Evolutionary conservation across 2,329 filamentous ascomycete species (phyloP).

Genomic region (Myriosclerotinia curreyana): DNA sequence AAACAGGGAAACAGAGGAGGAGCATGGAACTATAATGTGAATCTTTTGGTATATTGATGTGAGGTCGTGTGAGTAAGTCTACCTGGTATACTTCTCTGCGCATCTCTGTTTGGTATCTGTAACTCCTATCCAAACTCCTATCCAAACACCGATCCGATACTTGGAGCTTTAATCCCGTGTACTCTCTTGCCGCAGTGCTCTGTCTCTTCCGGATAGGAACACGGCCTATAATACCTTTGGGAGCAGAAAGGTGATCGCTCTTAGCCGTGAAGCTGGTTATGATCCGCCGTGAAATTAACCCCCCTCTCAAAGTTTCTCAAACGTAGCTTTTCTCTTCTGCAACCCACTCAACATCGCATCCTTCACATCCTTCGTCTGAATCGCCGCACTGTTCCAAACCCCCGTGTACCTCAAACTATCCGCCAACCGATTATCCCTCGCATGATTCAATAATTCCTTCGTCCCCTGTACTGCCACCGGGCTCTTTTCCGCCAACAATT

Average conservation of each 20-base stretch:
- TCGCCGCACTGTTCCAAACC: slow-evolving; percentile 80
- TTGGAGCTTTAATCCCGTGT: neutral
- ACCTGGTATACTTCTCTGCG: neutral
- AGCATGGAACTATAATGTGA: neutral
- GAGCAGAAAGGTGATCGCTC: neutral
- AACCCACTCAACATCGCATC: slow-evolving; percentile 72
- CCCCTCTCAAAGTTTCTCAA: slow-evolving; percentile 54
- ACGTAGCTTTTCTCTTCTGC: slow-evolving; percentile 74
- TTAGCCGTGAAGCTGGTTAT: neutral
- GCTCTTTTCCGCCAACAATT: slow-evolving; percentile 71
- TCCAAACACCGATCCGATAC: no score
- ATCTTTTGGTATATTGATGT: neutral
- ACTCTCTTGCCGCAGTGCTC: neutral
- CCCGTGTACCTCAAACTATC: slow-evolving; percentile 81
- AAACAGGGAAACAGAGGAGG: no score
- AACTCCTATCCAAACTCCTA: neutral
- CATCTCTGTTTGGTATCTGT: neutral
- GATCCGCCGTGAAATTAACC: slow-evolving; percentile 16
- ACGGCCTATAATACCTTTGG: no score
- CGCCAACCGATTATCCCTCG: slow-evolving; percentile 70
- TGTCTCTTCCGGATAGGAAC: neutral
- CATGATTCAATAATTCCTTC: slow-evolving; percentile 82
- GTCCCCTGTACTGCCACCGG: slow-evolving; percentile 85
- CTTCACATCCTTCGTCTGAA: slow-evolving; percentile 77
- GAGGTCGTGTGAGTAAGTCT: neutral